A percentile compares a stretch with the other conserved stretches of the same genome.
These are phyloP conservation scores for Trichoderma aggressivum DNA, from an alignment of 2,329 filamentous ascomycete species.

Conservation along the genomic window DNA sequence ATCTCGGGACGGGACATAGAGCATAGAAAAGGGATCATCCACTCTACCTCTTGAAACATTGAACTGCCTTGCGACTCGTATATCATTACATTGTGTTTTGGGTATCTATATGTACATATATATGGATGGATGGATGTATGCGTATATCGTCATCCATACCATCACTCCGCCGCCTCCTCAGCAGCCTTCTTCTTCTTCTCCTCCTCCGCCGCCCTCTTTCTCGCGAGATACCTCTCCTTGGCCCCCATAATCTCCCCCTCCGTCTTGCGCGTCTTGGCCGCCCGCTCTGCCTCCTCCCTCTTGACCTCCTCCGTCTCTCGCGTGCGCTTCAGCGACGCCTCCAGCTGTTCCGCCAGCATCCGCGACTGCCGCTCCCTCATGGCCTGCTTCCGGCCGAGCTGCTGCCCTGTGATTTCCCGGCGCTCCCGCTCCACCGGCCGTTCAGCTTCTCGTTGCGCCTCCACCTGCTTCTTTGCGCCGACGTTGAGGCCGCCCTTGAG, in stretches of 20 bases:
- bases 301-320: slow-evolving; percentile 67
- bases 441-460: slow-evolving; percentile 25
- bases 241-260: slow-evolving; percentile 71
- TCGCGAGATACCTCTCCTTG: slow-evolving; percentile 73
- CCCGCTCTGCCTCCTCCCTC: slow-evolving; percentile 58
- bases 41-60: background rate
- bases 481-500: slow-evolving; percentile 74
- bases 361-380: slow-evolving; percentile 72
- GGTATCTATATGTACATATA: slow-evolving; percentile 16
- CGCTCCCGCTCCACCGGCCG: slow-evolving; percentile 29
- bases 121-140: too few species aligned
- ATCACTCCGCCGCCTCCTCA: slow-evolving; percentile 21
- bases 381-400: slow-evolving; percentile 55
- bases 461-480: slow-evolving; percentile 57
- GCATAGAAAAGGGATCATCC: slow-evolving; percentile 1
- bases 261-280: slow-evolving; percentile 75
- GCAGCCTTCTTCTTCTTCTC: slow-evolving; percentile 55
- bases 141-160: background rate
- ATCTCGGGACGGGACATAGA: slow-evolving; percentile 2
- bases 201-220: slow-evolving; percentile 72
- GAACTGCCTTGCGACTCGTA: background rate
- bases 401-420: slow-evolving; percentile 40
- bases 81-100: background rate
- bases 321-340: slow-evolving; percentile 67
- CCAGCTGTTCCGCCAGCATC: slow-evolving; percentile 77